Percentiles rank a stretch among this genome's conserved stretches.
Conservation (phyloP, 2,329 filamentous ascomycete genomes). For the Emericellopsis atlantica region DNA sequence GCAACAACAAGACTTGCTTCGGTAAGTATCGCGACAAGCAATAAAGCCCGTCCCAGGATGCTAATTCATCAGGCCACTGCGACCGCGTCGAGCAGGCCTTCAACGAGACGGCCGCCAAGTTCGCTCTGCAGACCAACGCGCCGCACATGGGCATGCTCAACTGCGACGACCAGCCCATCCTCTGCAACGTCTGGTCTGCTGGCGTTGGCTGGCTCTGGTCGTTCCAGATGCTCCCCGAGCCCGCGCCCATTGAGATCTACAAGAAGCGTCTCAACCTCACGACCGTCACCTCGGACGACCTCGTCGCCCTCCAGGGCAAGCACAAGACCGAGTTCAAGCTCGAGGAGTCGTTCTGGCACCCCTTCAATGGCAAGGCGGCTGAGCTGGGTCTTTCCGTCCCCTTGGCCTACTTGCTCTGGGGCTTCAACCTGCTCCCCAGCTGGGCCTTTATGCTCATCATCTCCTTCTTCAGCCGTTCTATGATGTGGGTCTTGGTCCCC, state of each 20-base stretch:
- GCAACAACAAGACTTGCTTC: constrained; percentile 68
- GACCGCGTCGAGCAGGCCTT: constrained; percentile 49
- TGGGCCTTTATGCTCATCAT: constrained; percentile 71
- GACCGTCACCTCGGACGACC: constrained; percentile 49
- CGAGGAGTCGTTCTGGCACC: constrained; percentile 59
- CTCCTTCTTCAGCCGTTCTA: constrained; percentile 57
- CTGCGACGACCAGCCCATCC: constrained; percentile 61
- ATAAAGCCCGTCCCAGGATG: background rate
- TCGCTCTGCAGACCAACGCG: constrained; percentile 46
- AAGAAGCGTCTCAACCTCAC: constrained; percentile 58
- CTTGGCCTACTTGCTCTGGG: constrained; percentile 55
- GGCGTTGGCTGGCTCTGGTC: constrained; percentile 53
- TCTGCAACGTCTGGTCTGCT: constrained; percentile 64
- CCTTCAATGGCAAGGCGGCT: constrained; percentile 56
- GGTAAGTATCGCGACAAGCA: constrained; percentile 27
- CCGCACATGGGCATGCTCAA: constrained; percentile 59
- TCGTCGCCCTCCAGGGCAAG: constrained; percentile 38
- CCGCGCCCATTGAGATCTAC: constrained; percentile 51
- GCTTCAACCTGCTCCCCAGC: constrained; percentile 52
- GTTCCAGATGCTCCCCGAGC: constrained; percentile 53
- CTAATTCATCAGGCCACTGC: constrained; percentile 43
- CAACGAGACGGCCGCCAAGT: constrained; percentile 51
- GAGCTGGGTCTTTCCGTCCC: constrained; percentile 50
- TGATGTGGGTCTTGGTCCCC: constrained; percentile 50
- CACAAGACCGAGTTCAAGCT: constrained; percentile 31